These are phyloP conservation scores for Botrytis elliptica DNA, from an alignment of 2,329 filamentous ascomycete species.

Conservation along the genomic window DNA sequence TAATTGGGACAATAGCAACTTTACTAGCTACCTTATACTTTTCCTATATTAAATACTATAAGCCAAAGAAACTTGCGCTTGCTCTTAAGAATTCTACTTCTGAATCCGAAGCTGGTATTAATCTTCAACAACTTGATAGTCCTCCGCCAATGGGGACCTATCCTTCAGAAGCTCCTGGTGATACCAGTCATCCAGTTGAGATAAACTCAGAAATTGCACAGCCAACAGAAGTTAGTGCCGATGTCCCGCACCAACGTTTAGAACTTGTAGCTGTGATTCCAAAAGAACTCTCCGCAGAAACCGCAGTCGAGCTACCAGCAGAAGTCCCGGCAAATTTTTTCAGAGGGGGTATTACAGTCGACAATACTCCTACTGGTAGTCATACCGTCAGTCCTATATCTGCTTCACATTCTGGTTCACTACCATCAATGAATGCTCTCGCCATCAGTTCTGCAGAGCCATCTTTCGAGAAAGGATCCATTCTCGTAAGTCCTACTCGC, in stretches of 20 bases:
- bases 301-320: background rate
- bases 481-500: background rate
- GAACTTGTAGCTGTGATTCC: conserved; percentile 32
- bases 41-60: background rate
- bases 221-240: conserved; percentile 41
- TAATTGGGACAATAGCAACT: conserved; percentile 7
- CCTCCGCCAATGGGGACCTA: conserved; percentile 48
- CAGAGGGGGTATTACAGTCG: too few species aligned
- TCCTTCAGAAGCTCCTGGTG: conserved; percentile 42
- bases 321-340: background rate
- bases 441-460: background rate
- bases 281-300: conserved; percentile 1
- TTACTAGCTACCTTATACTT: conserved; percentile 22
- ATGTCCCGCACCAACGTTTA: conserved; percentile 31
- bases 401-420: background rate
- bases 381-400: background rate
- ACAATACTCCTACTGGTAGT: background rate
- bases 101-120: background rate
- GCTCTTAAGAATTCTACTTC: background rate
- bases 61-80: background rate
- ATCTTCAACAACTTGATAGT: conserved; percentile 36
- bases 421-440: background rate
- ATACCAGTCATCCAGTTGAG: conserved; percentile 40
- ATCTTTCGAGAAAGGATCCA: background rate
- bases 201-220: conserved; percentile 47